These are phyloP conservation scores for Vigna reflexopilosa DNA, from an alignment of 306 rosid species.

Conservation along the genomic window DNA sequence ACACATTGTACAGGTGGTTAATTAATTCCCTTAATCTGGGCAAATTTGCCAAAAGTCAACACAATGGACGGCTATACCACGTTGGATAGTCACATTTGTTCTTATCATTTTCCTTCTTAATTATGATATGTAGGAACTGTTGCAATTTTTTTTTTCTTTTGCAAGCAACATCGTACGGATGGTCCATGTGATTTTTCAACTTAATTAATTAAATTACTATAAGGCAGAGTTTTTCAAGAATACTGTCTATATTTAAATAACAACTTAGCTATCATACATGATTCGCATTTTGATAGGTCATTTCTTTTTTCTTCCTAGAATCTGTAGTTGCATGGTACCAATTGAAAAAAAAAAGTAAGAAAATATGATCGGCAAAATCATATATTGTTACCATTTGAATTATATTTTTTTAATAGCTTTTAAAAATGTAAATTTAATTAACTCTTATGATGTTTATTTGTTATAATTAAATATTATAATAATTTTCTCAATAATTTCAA, in stretches of 20 bases:
- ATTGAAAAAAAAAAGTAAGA: no score
- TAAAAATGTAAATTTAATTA: no score
- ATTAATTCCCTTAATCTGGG: neutral
- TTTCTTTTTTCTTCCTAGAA: neutral
- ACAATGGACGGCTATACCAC: neutral
- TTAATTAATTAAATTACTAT: neutral
- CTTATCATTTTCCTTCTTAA: neutral
- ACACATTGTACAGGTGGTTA: neutral
- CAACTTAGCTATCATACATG: neutral
- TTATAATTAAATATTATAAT: no score
- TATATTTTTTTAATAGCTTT: no score
- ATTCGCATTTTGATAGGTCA: neutral
- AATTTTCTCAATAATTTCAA: no score
- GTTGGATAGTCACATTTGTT: neutral
- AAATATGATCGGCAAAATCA: no score
- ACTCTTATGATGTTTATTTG: no score
- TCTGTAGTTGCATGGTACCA: no score
- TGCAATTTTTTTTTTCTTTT: neutral
- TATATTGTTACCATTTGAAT: no score
- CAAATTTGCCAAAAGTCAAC: neutral
- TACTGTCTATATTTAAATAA: neutral
- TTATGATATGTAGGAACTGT: neutral
- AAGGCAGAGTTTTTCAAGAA: neutral
- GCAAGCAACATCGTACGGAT: neutral
- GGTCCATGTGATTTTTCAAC: neutral